Evolutionary conservation across 2,329 filamentous ascomycete species (phyloP), one percentile per base, ranked within the genome.

Genomic region (Fusarium devonianum): DNA sequence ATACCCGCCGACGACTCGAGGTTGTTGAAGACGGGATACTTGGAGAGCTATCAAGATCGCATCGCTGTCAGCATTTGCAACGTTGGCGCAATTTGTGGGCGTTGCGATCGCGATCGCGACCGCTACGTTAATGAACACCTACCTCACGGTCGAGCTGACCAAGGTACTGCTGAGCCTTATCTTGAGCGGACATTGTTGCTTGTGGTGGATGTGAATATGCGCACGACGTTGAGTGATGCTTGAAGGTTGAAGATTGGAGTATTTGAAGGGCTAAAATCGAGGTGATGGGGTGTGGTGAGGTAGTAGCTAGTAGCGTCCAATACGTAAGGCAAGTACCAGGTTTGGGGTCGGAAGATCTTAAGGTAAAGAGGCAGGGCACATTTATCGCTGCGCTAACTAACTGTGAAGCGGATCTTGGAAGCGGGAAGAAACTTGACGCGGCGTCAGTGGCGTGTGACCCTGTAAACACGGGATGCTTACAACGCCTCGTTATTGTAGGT

Each of bases 81-180:
- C 23, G 25, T 12, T 39, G 48, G 41, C 49, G 50, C 36, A 49
- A 62, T 54, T 36, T 60, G 59, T 57, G 47, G 35, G 17, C 32
- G 42, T 30, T 28, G 33, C 47, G 19, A 42, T 39, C 47, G 53
- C 53, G 25, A 40, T 36, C 42, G 40, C 12, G 35, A 28, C 41
- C 25, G 26, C 21, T 32, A 29, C 14, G 7, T 38, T 28, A 12
- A 41, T 23, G 40, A n/a, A 45, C 35, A 77, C 84, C 62, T 76
- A 92, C 89, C 86, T 92, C 89, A 70, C 86, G 87, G 77, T 95
- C 90, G 76, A 95, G 86, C 77, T 87, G 82, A 66, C 83, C 82
- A 70, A 94, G 81, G 69, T 90, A 87, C 68, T 88, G 81, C 74
- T 91, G 87, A 62, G 87, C 84, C 74, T 86, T 86, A 67, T 91